These are phyloP conservation scores for Limnanthes douglasii DNA, from an alignment of 345 rosid genomes.

Conservation along the genomic window DNA sequence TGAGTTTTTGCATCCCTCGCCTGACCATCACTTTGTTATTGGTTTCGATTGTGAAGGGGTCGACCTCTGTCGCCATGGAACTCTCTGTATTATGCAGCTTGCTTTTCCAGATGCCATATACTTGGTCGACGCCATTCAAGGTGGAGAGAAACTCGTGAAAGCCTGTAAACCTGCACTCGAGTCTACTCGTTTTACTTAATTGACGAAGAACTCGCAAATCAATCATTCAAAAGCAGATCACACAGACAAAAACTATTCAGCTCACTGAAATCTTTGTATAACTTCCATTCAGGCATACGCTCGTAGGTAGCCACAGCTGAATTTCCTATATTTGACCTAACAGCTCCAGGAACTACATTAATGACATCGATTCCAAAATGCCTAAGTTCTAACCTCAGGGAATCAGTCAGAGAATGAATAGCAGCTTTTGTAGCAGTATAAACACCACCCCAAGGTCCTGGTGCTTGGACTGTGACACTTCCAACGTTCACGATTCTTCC, in stretches of 20 bases:
- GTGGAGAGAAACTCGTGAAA: constrained; percentile 56
- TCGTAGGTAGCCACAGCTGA: constrained; percentile 37
- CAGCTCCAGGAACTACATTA: constrained; percentile 66
- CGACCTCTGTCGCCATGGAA: no score
- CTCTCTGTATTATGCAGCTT: constrained; percentile 47
- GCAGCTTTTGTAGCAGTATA: constrained; percentile 85
- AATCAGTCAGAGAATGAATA: constrained; percentile 65
- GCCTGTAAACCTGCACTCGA: constrained; percentile 98
- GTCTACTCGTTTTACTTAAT: no score
- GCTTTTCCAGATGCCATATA: constrained; percentile 84
- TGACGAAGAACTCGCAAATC: no score
- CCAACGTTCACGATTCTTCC: constrained; percentile 76
- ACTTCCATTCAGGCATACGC: constrained; percentile 65
- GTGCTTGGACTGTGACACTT: constrained; percentile 38
- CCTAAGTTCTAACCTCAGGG: constrained; percentile 70
- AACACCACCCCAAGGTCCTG: constrained; percentile 70
- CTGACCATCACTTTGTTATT: no score
- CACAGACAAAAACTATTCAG: no score
- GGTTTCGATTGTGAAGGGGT: no score
- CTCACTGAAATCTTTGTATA: constrained; percentile 54
- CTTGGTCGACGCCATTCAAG: constrained; percentile 70
- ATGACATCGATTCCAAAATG: constrained; percentile 68
- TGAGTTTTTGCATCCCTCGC: no score
- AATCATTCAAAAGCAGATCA: no score
- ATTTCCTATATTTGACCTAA: constrained; percentile 66